These are phyloP conservation scores for Lathyrus tuberosus DNA, from an alignment of 306 rosid species.

Conservation along the genomic window DNA sequence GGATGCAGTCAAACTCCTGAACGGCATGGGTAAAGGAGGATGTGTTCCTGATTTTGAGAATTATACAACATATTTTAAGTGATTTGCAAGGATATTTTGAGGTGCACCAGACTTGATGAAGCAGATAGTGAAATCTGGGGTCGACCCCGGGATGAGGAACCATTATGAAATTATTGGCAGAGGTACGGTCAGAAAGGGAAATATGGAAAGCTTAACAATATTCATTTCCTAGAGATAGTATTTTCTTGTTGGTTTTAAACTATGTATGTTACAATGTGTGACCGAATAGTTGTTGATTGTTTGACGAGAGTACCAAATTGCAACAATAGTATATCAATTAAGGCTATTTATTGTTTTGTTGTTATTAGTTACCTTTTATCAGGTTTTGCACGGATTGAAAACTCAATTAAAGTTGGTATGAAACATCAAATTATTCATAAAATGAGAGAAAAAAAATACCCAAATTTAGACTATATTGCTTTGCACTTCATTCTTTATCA, in stretches of 20 bases:
- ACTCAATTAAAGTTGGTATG: not conserved
- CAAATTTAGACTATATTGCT: not conserved
- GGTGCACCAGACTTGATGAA: slow-evolving; percentile 56
- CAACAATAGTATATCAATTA: too few relatives aligned
- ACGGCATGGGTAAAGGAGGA: slow-evolving; percentile 53
- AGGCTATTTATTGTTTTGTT: not conserved
- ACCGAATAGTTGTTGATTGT: slow-evolving; percentile 27
- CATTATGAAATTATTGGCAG: slow-evolving; percentile 45
- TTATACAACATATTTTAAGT: slow-evolving; percentile 43
- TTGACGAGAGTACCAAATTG: slow-evolving; percentile 4
- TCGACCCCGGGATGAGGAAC: slow-evolving; percentile 53
- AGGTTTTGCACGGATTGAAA: not conserved
- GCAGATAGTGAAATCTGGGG: too few relatives aligned
- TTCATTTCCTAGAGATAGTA: slow-evolving; percentile 52
- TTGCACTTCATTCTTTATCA: not conserved
- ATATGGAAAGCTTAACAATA: slow-evolving; percentile 62
- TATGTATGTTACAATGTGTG: slow-evolving; percentile 63
- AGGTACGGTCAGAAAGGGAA: slow-evolving; percentile 58
- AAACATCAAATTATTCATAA: not conserved
- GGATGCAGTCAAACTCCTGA: slow-evolving; percentile 58
- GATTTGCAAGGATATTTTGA: slow-evolving; percentile 41
- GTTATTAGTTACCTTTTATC: not conserved
- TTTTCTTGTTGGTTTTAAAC: slow-evolving; percentile 52
- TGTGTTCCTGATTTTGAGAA: slow-evolving; percentile 57
- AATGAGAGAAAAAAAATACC: not conserved